Evolutionary conservation across 2,329 filamentous ascomycete genomes (phyloP).

Genomic region (Alternaria tenuissima): DNA sequence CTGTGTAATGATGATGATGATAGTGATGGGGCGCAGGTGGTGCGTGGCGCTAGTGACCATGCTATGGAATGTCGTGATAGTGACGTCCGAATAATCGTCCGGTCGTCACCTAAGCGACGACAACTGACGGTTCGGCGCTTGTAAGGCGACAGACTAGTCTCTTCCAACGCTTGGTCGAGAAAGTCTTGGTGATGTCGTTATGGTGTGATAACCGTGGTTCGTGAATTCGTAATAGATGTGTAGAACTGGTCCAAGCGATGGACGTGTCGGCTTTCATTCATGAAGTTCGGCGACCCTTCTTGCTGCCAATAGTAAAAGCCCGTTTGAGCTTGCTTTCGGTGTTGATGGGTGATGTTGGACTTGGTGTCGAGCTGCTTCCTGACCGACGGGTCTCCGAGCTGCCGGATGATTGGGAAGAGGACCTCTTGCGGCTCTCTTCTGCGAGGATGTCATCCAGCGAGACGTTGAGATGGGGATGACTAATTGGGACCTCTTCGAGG

Average conservation of each 20-base stretch:
- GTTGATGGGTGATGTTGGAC: slow-evolving; percentile 36
- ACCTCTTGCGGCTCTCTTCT: slow-evolving; percentile 47
- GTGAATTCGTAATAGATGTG: slow-evolving; percentile 5
- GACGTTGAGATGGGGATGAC: slow-evolving; percentile 51
- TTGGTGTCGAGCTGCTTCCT: slow-evolving; percentile 33
- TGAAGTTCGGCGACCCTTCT: slow-evolving; percentile 38
- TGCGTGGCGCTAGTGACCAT: neutral
- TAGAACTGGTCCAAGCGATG: neutral
- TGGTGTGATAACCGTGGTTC: slow-evolving; percentile 7
- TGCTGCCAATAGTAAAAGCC: slow-evolving; percentile 45
- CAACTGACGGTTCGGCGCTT: neutral
- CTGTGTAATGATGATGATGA: neutral
- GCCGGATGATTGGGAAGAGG: slow-evolving; percentile 43
- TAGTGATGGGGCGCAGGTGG: neutral
- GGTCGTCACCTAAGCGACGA: slow-evolving; percentile 1
- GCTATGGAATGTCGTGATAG: slow-evolving; percentile 8
- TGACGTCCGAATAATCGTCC: slow-evolving; percentile 8
- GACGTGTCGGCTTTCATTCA: neutral
- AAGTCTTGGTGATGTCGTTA: slow-evolving; percentile 6
- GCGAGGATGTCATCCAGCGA: slow-evolving; percentile 51
- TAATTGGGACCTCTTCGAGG: slow-evolving; percentile 49
- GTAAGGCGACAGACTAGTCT: slow-evolving; percentile 16
- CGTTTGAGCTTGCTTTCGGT: slow-evolving; percentile 39
- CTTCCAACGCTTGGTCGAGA: slow-evolving; percentile 47
- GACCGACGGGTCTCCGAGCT: slow-evolving; percentile 35